Conservation (phyloP, 345 rosid genomes). For the Zanthoxylum bungeanum region DNA sequence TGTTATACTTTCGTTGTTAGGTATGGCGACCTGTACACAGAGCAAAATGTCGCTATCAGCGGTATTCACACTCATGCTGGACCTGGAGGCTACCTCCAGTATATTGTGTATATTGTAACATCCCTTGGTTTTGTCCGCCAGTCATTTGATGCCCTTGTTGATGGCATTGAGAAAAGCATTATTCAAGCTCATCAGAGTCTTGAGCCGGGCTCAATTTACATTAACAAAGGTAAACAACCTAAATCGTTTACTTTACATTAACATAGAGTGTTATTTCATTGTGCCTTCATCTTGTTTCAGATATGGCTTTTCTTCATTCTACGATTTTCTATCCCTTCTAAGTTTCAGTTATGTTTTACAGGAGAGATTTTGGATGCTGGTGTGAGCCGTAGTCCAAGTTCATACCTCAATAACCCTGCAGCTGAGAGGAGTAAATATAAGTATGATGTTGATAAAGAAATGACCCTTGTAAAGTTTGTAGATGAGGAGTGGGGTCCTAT, state of each 20-base stretch:
- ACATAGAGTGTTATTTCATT: background rate
- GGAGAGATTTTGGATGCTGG: conserved; percentile 70
- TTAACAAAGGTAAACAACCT: conserved; percentile 40
- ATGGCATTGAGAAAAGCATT: conserved; percentile 69
- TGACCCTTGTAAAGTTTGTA: conserved; percentile 66
- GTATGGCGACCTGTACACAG: conserved; percentile 62
- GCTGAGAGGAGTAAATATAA: conserved; percentile 54
- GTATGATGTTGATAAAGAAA: conserved; percentile 62
- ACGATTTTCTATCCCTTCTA: background rate
- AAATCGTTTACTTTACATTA: background rate
- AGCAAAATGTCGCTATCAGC: conserved; percentile 68
- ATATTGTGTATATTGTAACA: conserved; percentile 66
- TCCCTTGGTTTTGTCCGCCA: conserved; percentile 77
- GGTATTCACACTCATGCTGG: conserved; percentile 83
- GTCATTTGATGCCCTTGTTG: conserved; percentile 61
- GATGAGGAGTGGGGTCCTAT: conserved; percentile 55
- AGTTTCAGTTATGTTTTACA: conserved; percentile 17
- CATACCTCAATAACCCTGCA: conserved; percentile 58
- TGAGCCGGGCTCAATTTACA: conserved; percentile 49
- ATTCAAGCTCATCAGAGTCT: conserved; percentile 72
- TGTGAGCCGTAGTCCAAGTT: conserved; percentile 67
- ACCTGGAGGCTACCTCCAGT: conserved; percentile 80
- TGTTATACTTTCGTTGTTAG: conserved; percentile 27
- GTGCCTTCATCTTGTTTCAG: background rate
- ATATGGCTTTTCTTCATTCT: background rate